Evolutionary conservation across 2,329 filamentous ascomycete species (phyloP), one percentile per base, ranked within the genome.

Genomic region (Grosmannia clavigera): DNA sequence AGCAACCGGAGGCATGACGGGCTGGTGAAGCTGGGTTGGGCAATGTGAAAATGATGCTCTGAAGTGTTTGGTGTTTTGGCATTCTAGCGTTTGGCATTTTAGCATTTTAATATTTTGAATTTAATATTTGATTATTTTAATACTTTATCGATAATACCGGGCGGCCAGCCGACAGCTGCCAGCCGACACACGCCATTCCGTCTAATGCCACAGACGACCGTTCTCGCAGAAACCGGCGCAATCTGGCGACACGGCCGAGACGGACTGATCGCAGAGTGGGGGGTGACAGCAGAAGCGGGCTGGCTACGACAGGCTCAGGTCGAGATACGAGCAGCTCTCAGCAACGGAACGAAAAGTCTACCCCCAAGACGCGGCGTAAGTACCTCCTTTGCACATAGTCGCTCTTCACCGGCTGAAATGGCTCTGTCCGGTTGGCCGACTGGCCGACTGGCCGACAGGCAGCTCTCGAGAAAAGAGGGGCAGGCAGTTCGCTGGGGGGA

Each of bases 371-470:
- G 33, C 33, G 33, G 52, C 52, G 22, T 27, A 56, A 46, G 55
- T 56, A 25, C 38, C 19, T 40, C 54, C n/a, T 19, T 46, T n/a
- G 35, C 10, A 55, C 31, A 55, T 55, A 22, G 29, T 55, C 52
- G 48, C 40, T n/a, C 31, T 35, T 59, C 51, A 59, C 52, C 58
- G 58, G 58, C 50, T 51, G 52, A 55, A 55, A 59, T n/a, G 38
- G 22, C 5, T n/a, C 11, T 19, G 52, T 59, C 58, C 52, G 58
- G 58, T 55, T 52, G 53, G 58, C 31, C 12, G 31, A 33, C 25
- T 16, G 12, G 5, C 3, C 19, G 22, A 7, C 6, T 25, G n/a
- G 33, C 5, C 29, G 11, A 10, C 1, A 12, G n/a, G 33, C 51
- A n/a, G 52, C 31, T 55, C 19, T 31, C 16, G 53, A 40, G 48